phyloP scores from a whole-genome alignment of 345 rosid species.

The Abelmoschus esculentus region DNA sequence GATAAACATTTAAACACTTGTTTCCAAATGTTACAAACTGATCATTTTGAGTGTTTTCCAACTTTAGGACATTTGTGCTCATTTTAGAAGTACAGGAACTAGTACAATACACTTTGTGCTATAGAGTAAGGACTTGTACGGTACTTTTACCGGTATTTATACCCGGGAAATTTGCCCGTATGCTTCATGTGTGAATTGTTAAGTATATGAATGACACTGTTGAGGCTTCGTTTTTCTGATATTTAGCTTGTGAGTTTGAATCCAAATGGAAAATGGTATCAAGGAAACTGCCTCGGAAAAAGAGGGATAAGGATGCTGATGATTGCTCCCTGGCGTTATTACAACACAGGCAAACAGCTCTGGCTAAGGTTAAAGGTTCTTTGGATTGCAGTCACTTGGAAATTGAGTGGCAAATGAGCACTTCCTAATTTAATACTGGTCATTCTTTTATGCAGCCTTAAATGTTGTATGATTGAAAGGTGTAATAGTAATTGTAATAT shows the following conservation, averaged over 20 bases:
- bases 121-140: too few species aligned
- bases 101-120: too few species aligned
- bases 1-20: too few species aligned
- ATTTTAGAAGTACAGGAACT: too few species aligned
- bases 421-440: slow-evolving; percentile 3
- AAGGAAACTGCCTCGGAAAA: slow-evolving; percentile 35
- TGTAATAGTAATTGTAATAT: background rate
- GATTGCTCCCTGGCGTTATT: slow-evolving; percentile 27
- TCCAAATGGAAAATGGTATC: slow-evolving; percentile 32
- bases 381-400: slow-evolving; percentile 35
- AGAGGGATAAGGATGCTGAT: slow-evolving; percentile 16
- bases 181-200: background rate
- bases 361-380: slow-evolving; percentile 26
- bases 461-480: background rate
- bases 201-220: background rate
- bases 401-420: slow-evolving; percentile 37
- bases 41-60: too few species aligned
- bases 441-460: background rate
- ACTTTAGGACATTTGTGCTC: too few species aligned
- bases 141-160: background rate
- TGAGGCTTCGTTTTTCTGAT: background rate
- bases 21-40: too few species aligned
- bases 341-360: slow-evolving; percentile 40
- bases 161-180: background rate
- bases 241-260: slow-evolving; percentile 11